These are phyloP conservation scores for Pseudogymnoascus verrucosus DNA, from an alignment of 2,329 filamentous ascomycete species.

Conservation along the genomic window DNA sequence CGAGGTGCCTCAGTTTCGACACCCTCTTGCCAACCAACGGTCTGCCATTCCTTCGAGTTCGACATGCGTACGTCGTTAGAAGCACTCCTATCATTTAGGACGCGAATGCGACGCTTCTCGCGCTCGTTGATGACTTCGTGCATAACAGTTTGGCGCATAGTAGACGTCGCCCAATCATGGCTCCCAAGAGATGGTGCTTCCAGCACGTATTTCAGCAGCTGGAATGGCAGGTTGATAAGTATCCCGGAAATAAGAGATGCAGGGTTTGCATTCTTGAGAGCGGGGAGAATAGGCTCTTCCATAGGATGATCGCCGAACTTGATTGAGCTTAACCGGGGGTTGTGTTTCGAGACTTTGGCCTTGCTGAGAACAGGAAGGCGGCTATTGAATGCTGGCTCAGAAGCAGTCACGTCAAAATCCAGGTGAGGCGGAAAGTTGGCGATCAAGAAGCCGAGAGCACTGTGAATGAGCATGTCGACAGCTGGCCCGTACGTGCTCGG, in stretches of 20 bases:
- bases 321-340: constrained; percentile 53
- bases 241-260: constrained; percentile 51
- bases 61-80: constrained; percentile 23
- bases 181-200: constrained; percentile 50
- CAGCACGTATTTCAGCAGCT: constrained; percentile 56
- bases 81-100: constrained; percentile 17
- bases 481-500: constrained; percentile 47
- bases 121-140: constrained; percentile 46
- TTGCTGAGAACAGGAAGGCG: constrained; percentile 33
- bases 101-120: constrained; percentile 42
- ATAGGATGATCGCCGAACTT: constrained; percentile 60
- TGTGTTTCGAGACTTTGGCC: constrained; percentile 30
- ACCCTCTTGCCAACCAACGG: constrained; percentile 28
- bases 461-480: constrained; percentile 45
- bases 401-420: constrained; percentile 44
- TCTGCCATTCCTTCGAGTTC: constrained; percentile 24
- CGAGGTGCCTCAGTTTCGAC: constrained; percentile 17
- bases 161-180: constrained; percentile 39
- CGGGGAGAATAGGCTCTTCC: constrained; percentile 28
- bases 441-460: constrained; percentile 50
- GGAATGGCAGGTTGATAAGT: constrained; percentile 62
- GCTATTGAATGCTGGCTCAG: constrained; percentile 39
- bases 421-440: constrained; percentile 54
- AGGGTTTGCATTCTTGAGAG: constrained; percentile 25
- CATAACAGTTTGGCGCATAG: constrained; percentile 41